Conservation (phyloP, 306 rosid species). For the Pyrus pyrifolia region DNA sequence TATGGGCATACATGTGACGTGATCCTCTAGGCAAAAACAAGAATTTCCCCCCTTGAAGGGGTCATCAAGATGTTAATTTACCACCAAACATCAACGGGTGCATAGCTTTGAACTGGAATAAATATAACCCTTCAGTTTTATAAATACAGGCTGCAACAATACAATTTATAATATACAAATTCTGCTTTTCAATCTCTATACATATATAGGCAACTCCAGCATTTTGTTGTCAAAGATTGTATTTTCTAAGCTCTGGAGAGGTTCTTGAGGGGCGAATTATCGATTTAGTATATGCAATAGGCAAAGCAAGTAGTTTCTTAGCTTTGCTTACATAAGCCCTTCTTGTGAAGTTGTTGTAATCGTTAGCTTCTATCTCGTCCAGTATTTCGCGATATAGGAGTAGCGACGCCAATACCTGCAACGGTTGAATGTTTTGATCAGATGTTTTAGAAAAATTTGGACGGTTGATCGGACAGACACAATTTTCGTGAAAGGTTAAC, state of each 20-base stretch:
- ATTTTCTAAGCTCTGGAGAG: neutral
- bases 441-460: neutral
- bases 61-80: neutral
- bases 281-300: slow-evolving; percentile 55
- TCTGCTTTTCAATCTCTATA: neutral
- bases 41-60: too few species aligned
- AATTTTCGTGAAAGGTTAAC: neutral
- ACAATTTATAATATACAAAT: neutral
- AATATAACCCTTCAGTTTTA: neutral
- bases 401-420: slow-evolving; percentile 73
- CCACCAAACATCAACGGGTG: too few species aligned
- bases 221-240: neutral
- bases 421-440: neutral
- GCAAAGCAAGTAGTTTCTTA: slow-evolving; percentile 62
- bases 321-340: slow-evolving; percentile 74
- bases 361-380: slow-evolving; percentile 81
- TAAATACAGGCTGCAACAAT: neutral
- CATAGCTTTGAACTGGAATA: neutral
- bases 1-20: too few species aligned
- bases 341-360: slow-evolving; percentile 63
- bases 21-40: too few species aligned
- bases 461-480: neutral
- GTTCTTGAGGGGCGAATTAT: slow-evolving; percentile 38
- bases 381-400: slow-evolving; percentile 59
- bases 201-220: neutral